A percentile compares a stretch with the other conserved stretches of the same genome.
These are phyloP conservation scores for Cladosporium austrohemisphaericum DNA, from an alignment of 2,329 filamentous ascomycete species.

Conservation along the genomic window DNA sequence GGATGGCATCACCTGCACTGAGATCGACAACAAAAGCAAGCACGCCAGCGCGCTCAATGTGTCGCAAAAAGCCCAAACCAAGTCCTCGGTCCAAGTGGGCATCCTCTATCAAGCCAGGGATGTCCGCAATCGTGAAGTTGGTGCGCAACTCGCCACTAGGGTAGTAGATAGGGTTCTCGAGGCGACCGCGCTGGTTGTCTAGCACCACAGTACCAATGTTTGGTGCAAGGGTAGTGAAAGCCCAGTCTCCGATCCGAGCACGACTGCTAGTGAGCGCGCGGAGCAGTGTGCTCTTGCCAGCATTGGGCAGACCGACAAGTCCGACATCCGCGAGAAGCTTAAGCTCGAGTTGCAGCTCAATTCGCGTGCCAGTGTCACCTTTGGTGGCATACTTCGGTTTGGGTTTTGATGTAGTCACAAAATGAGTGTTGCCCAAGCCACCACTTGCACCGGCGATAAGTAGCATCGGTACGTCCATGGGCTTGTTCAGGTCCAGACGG, in stretches of 20 bases:
- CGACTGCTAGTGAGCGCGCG: slow-evolving; percentile 84
- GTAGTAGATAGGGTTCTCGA: slow-evolving; percentile 4
- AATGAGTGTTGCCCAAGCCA: slow-evolving; percentile 90
- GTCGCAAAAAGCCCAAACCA: slow-evolving; percentile 85
- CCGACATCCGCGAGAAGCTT: slow-evolving; percentile 95
- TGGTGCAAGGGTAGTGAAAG: slow-evolving; percentile 90
- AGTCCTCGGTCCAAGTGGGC: slow-evolving; percentile 89
- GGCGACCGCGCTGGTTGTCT: slow-evolving; percentile 74
- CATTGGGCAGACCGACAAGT: slow-evolving; percentile 90
- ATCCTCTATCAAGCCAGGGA: slow-evolving; percentile 87
- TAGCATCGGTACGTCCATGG: slow-evolving; percentile 78
- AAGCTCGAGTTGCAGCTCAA: slow-evolving; percentile 82
- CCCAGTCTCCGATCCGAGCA: slow-evolving; percentile 88
- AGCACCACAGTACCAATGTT: slow-evolving; percentile 95
- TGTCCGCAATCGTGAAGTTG: slow-evolving; percentile 90
- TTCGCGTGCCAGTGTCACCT: slow-evolving; percentile 72
- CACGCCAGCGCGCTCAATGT: slow-evolving; percentile 89
- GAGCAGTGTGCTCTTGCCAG: slow-evolving; percentile 89
- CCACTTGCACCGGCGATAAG: slow-evolving; percentile 84
- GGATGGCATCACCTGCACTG: slow-evolving; percentile 70
- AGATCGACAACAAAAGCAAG: slow-evolving; percentile 93
- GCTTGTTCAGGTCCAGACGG: slow-evolving; percentile 54
- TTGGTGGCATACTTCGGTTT: slow-evolving; percentile 84
- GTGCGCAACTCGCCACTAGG: slow-evolving; percentile 57
- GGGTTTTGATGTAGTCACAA: slow-evolving; percentile 69